Evolutionary conservation across 116 monocot species (phyloP).

Genomic region (Trichopus zeylanicus): DNA sequence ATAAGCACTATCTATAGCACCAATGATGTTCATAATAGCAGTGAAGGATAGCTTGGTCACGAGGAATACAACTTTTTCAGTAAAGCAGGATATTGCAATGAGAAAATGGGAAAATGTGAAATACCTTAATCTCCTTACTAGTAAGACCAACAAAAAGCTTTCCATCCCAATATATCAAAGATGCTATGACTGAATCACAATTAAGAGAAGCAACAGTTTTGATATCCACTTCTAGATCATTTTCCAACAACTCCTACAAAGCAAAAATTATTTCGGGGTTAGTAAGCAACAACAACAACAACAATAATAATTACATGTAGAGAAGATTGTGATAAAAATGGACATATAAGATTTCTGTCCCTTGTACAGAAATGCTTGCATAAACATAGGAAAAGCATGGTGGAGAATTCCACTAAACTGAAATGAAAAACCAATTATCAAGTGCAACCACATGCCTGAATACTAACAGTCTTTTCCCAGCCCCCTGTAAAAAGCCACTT

Average conservation of each 20-base stretch:
- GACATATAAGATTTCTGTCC: too few relatives aligned
- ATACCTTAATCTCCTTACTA: conserved; percentile 70
- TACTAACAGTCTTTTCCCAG: conserved; percentile 50
- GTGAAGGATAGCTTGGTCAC: neutral
- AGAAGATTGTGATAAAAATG: too few relatives aligned
- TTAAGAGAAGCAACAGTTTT: conserved; percentile 47
- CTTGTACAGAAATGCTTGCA: too few relatives aligned
- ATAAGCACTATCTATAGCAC: neutral
- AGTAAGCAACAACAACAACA: too few relatives aligned
- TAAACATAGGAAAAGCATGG: neutral
- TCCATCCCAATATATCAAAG: conserved; percentile 44
- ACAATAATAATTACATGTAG: too few relatives aligned
- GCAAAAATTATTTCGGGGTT: neutral
- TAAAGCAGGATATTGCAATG: neutral
- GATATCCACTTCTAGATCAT: conserved; percentile 43
- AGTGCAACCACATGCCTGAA: conserved; percentile 43
- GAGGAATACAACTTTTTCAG: neutral
- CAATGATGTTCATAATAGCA: neutral
- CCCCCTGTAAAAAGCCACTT: conserved; percentile 67
- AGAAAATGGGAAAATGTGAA: too few relatives aligned
- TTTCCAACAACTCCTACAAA: conserved; percentile 44
- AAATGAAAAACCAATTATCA: neutral
- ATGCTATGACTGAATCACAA: conserved; percentile 59
- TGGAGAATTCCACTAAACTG: neutral
- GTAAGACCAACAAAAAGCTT: conserved; percentile 73